Evolutionary conservation across 1,284 basidiomycete species (phyloP), one percentile per base, ranked within the genome.

Genomic region (Trichosporon faecale): DNA sequence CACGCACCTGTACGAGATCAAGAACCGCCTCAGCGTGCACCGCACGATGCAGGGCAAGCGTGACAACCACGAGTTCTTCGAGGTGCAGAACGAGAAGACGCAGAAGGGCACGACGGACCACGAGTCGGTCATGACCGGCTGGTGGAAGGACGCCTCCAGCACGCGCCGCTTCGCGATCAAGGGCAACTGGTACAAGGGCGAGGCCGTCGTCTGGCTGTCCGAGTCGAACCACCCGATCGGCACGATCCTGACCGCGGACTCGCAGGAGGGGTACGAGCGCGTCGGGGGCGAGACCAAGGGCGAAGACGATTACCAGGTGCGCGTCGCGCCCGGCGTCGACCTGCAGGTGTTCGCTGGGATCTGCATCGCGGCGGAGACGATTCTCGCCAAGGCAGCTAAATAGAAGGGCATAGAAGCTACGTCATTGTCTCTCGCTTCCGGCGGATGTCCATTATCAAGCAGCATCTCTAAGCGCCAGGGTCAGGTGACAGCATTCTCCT

Each of bases 101-200:
- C 57, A 61, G 29, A 61, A 31, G 29, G 57, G 29, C 27, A 31
- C 27, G 5, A 31, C 27, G 5, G 57, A 61, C 29, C 57, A 61
- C 57, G 27, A 61, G 57, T 31, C 27, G 3, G 29, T 31, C 16
- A 61, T 61, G 57, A 61, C 57, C 7, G 57, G 57, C 7, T 61
- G 57, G 57, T 61, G 57, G 57, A 31, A 61, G 57, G 57, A 61
- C 29, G 18, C 27, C 16, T n/a, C 14, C 14, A 11, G 57, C 27
- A 61, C 27, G 21, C 57, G 23, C 29, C 27, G 23, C 27, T 61
- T 61, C 29, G 57, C 57, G 16, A 61, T 61, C 57, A 61, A 61
- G 57, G 57, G 57, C 57, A 61, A 61, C 57, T 61, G 57, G 57
- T 61, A 31, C 27, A 61, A 61, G 57, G 57, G 57, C 18, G 57